Conservation (phyloP, 148 eudicot genomes). For the Gaultheria prostrata region DNA sequence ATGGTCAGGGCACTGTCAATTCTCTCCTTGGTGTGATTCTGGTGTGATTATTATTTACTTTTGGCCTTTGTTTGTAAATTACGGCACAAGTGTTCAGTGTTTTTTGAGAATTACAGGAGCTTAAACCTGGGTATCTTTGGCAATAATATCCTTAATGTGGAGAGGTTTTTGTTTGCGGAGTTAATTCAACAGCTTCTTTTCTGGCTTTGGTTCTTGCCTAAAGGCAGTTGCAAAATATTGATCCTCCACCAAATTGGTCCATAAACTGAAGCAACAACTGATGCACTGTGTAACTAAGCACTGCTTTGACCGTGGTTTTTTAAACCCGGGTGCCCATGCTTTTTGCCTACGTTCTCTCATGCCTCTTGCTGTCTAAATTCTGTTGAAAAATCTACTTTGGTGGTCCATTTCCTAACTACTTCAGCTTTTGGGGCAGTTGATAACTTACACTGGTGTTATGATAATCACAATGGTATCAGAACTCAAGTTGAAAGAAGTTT, state of each 20-base stretch:
- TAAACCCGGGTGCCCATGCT: neutral
- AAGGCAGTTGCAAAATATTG: neutral
- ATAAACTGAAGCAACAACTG: neutral
- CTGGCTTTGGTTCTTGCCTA: neutral
- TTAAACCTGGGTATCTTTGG: neutral
- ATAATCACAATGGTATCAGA: neutral
- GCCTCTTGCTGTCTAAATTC: too few relatives aligned
- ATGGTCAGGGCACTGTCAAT: neutral
- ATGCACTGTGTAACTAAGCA: neutral
- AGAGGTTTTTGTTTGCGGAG: neutral
- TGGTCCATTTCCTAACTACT: neutral
- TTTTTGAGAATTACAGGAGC: neutral
- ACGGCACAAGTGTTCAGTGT: neutral
- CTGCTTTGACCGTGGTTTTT: neutral
- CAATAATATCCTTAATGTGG: neutral
- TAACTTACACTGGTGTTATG: too few relatives aligned
- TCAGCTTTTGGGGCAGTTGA: neutral
- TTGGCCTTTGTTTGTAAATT: neutral
- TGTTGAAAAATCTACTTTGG: neutral
- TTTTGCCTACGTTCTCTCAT: too few relatives aligned
- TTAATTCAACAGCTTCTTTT: neutral
- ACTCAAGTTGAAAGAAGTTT: neutral
- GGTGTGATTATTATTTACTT: too few relatives aligned
- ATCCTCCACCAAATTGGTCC: neutral
- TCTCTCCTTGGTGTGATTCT: neutral